Evolutionary conservation across 192 early-diverging fungal species (phyloP).

Genomic region (Coemansia sp.): DNA sequence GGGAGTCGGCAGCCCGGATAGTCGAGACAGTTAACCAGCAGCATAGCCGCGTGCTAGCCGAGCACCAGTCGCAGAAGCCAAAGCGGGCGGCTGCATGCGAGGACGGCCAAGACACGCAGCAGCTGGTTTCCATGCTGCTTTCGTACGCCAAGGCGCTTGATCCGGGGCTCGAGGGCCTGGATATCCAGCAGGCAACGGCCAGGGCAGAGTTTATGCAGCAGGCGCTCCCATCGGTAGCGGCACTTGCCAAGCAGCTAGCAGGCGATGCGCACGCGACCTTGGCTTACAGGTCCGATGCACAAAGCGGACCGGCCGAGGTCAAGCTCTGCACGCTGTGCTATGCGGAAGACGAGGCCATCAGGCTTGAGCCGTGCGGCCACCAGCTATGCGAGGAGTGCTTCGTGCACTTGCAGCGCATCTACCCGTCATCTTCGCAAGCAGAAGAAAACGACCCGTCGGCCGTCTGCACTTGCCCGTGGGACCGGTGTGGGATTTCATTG

Average conservation of each 20-base stretch:
- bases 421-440: conserved; percentile 19
- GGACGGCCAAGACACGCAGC: background rate
- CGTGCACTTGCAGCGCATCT: conserved; percentile 17
- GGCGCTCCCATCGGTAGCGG: background rate
- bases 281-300: background rate
- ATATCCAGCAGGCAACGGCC: background rate
- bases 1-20: background rate
- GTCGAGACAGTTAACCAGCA: background rate
- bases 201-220: background rate
- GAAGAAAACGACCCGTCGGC: background rate
- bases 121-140: background rate
- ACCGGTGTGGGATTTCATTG: conserved; percentile 19
- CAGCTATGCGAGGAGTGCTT: conserved; percentile 33
- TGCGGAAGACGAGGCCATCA: conserved; percentile 24
- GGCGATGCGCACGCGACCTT: conserved; percentile 4
- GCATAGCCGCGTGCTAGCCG: background rate
- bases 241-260: conserved; percentile 14
- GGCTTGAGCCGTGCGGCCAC: conserved; percentile 37
- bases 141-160: too few species aligned
- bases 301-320: background rate
- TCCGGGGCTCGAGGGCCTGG: background rate
- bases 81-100: too few species aligned
- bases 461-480: conserved; percentile 36
- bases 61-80: background rate
- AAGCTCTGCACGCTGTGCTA: conserved; percentile 43